phyloP scores from a whole-genome alignment of 768 basidiomycete species.

The Leccinum truebloodii region DNA sequence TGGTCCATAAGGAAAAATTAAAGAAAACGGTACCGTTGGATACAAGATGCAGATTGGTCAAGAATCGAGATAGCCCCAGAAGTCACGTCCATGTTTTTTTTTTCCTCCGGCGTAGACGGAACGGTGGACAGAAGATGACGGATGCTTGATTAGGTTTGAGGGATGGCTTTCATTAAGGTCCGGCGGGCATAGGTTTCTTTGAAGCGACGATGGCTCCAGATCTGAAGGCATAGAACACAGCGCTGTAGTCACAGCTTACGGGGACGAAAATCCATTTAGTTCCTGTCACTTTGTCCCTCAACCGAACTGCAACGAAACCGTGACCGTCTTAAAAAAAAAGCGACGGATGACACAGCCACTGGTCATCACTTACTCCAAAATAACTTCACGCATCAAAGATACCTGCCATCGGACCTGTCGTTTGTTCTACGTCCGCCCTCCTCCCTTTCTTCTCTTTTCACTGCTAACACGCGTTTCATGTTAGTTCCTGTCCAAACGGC shows the following conservation, averaged over 20 bases:
- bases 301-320: too few species aligned
- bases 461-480: background rate
- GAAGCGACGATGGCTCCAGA: background rate
- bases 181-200: background rate
- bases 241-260: background rate
- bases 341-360: constrained; percentile 16
- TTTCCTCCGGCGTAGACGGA: background rate
- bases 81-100: background rate
- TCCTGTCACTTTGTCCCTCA: background rate
- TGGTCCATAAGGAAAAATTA: background rate
- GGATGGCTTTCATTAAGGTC: background rate
- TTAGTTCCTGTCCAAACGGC: constrained; percentile 26
- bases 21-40: background rate
- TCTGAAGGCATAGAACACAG: background rate
- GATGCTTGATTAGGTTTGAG: background rate
- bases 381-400: constrained; percentile 17
- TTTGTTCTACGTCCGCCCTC: constrained; percentile 19
- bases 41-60: background rate
- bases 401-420: constrained; percentile 27
- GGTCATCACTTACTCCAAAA: constrained; percentile 7
- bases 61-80: background rate
- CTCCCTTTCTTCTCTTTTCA: background rate
- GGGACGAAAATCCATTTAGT: background rate
- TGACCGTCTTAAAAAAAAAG: too few species aligned
- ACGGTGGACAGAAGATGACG: background rate